Conservation (phyloP, 441 rosid genomes). For the Erodium moschatum region DNA sequence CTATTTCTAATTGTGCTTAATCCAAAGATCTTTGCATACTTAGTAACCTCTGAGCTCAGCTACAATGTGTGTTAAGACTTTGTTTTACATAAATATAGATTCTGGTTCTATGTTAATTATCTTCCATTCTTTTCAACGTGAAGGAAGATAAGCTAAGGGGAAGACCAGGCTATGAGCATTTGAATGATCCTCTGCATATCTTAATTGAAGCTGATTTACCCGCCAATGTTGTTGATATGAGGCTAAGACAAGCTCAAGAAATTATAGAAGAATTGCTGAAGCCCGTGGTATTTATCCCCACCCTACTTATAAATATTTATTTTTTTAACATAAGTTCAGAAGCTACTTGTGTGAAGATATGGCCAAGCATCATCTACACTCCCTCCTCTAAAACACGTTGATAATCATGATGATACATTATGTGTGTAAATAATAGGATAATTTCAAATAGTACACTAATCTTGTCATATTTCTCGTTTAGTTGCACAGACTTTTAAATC, state of each 20-base stretch:
- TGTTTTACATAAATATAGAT: neutral
- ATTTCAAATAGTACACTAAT: no score
- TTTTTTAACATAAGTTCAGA: neutral
- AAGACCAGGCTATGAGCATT: slow-evolving; percentile 90
- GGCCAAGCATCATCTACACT: no score
- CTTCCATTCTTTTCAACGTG: slow-evolving; percentile 19
- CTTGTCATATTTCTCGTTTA: no score
- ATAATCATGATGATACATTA: no score
- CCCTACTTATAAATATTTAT: slow-evolving; percentile 5
- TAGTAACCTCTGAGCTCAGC: no score
- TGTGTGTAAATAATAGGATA: no score
- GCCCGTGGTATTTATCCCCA: slow-evolving; percentile 58
- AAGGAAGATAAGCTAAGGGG: slow-evolving; percentile 93
- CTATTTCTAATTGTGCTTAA: no score
- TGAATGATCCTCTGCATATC: slow-evolving; percentile 88
- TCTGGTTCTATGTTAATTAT: slow-evolving; percentile 20
- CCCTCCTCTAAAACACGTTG: no score
- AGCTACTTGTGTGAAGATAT: no score
- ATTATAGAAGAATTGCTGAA: slow-evolving; percentile 90
- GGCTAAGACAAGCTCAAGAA: slow-evolving; percentile 89
- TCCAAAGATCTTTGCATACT: no score
- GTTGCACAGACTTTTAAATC: no score
- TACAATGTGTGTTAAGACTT: neutral
- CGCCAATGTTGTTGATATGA: slow-evolving; percentile 65
- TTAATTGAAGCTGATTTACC: slow-evolving; percentile 90